phyloP scores from a whole-genome alignment of 106 monocot genomes.

The Xerophyta viscosa region DNA sequence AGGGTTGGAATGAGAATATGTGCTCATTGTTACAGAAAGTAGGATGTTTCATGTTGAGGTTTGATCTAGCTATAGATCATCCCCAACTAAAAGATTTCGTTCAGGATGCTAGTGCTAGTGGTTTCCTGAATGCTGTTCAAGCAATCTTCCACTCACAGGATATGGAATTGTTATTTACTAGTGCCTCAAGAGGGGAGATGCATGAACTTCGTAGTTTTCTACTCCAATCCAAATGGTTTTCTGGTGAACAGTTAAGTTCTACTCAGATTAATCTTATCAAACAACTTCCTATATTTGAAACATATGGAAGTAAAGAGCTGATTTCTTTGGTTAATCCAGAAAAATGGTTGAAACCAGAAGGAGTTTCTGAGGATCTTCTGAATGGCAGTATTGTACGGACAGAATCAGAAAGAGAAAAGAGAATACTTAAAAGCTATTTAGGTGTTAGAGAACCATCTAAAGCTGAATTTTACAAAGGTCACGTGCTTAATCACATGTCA shows the following conservation, averaged over 20 bases:
- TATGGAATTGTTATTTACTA: conserved; percentile 39
- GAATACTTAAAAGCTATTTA: conserved; percentile 51
- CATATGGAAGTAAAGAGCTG: conserved; percentile 53
- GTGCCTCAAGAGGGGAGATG: conserved; percentile 68
- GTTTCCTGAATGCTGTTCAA: conserved; percentile 71
- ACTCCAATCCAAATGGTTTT: conserved; percentile 96
- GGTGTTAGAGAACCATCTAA: conserved; percentile 61
- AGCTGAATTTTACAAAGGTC: conserved; percentile 71
- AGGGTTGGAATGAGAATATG: conserved; percentile 96
- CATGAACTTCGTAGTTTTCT: conserved; percentile 84
- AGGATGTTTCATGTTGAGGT: conserved; percentile 62
- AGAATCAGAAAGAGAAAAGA: conserved; percentile 75
- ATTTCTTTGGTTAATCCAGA: conserved; percentile 44
- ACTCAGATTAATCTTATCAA: conserved; percentile 65
- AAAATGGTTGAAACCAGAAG: conserved; percentile 89
- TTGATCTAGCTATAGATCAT: conserved; percentile 72
- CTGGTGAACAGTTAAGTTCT: conserved; percentile 37
- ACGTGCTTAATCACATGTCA: conserved; percentile 56
- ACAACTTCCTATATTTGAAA: conserved; percentile 83
- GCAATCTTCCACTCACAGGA: conserved; percentile 30
- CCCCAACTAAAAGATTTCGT: conserved; percentile 74
- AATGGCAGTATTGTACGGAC: conserved; percentile 69
- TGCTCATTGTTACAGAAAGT: conserved; percentile 64
- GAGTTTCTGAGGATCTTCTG: conserved; percentile 64
- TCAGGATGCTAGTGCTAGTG: conserved; percentile 72